phyloP scores from a whole-genome alignment of 1,284 basidiomycete species.

The Ceraceosorus bombacis region DNA sequence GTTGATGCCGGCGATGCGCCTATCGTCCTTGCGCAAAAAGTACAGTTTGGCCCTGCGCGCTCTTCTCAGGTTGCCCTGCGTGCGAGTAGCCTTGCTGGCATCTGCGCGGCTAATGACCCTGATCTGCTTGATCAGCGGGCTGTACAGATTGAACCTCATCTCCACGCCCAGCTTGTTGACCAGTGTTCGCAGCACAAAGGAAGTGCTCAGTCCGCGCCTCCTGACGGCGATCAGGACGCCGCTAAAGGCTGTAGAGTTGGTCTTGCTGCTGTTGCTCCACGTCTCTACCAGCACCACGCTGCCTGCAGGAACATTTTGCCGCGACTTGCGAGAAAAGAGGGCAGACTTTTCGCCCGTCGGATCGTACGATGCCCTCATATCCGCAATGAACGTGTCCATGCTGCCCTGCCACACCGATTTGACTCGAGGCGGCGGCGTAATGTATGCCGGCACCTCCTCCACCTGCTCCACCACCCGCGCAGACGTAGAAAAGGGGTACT shows the following conservation, averaged over 20 bases:
- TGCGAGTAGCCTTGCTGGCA: constrained; percentile 33
- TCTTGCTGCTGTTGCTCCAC: constrained; percentile 33
- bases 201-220: constrained; percentile 36
- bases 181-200: constrained; percentile 43
- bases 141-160: constrained; percentile 44
- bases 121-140: constrained; percentile 43
- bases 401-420: constrained; percentile 18
- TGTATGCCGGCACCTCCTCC: neutral
- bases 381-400: constrained; percentile 34
- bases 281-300: constrained; percentile 45
- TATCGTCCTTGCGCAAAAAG: constrained; percentile 42
- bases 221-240: constrained; percentile 44
- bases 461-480: neutral
- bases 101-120: constrained; percentile 38
- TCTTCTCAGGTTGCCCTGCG: constrained; percentile 25
- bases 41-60: constrained; percentile 45
- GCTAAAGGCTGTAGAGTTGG: constrained; percentile 37
- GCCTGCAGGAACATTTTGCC: constrained; percentile 36
- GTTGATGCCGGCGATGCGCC: constrained; percentile 28
- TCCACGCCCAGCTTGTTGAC: constrained; percentile 48
- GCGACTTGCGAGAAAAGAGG: constrained; percentile 38
- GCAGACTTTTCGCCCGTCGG: constrained; percentile 33
- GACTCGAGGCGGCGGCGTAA: neutral
- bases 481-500: neutral
- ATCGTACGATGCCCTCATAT: constrained; percentile 35